Conservation (phyloP, 352 stramenopile genomes). For the Pythium myriotylum region DNA sequence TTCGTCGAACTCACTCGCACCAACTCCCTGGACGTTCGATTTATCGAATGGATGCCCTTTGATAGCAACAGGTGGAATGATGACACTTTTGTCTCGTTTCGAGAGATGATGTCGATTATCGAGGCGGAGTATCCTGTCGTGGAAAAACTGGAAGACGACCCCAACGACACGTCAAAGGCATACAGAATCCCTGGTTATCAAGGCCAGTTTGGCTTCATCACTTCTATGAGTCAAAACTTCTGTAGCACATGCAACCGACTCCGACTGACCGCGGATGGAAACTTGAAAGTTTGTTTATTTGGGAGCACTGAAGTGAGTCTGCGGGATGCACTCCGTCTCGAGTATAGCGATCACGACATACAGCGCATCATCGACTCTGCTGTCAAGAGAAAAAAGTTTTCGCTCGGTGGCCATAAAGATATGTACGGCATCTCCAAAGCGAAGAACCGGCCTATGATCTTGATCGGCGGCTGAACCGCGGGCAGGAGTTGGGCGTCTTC, state of each 20-base stretch:
- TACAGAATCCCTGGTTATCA: slow-evolving; percentile 73
- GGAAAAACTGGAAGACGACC: slow-evolving; percentile 64
- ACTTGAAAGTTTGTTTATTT: slow-evolving; percentile 97
- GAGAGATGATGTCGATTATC: slow-evolving; percentile 88
- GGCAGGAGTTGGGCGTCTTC: background rate
- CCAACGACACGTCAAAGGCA: slow-evolving; percentile 97
- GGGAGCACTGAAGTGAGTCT: slow-evolving; percentile 93
- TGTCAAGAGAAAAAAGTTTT: slow-evolving; percentile 93
- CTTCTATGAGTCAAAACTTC: slow-evolving; percentile 98
- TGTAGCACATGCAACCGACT: slow-evolving; percentile 97
- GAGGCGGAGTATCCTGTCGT: slow-evolving; percentile 44
- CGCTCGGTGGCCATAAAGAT: slow-evolving; percentile 94
- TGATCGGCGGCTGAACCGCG: slow-evolving; percentile 93
- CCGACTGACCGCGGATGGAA: slow-evolving; percentile 95
- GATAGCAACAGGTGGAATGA: slow-evolving; percentile 96
- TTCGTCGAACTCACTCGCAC: slow-evolving; percentile 94
- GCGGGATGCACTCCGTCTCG: slow-evolving; percentile 88
- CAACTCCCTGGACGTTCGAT: slow-evolving; percentile 92
- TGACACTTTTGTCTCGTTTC: slow-evolving; percentile 92
- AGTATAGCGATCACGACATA: slow-evolving; percentile 84
- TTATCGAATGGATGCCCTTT: slow-evolving; percentile 99
- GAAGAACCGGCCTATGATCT: slow-evolving; percentile 97
- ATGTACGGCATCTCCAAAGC: slow-evolving; percentile 91
- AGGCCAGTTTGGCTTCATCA: slow-evolving; percentile 95
- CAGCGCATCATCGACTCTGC: slow-evolving; percentile 87